A percentile compares a stretch with the other conserved stretches of the same genome.
phyloP scores from a whole-genome alignment of 257 asterid species.

The Solanum tacnaense region DNA sequence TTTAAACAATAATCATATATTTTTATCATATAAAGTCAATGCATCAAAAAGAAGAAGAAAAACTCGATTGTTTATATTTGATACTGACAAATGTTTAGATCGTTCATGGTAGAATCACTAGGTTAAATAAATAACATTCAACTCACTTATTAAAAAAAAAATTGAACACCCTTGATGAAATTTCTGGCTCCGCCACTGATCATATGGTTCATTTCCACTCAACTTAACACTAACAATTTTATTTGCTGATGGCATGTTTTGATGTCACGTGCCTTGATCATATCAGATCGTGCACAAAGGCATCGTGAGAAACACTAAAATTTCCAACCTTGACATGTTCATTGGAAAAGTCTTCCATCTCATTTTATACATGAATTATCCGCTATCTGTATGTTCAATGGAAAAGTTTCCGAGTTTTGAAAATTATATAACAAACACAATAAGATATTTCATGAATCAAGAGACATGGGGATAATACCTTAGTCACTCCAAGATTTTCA shows the following conservation, averaged over 20 bases:
- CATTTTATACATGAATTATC: not conserved
- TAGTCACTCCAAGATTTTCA: constrained; percentile 52
- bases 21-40: too few relatives aligned
- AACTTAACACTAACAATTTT: not conserved
- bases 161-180: too few relatives aligned
- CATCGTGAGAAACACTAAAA: not conserved
- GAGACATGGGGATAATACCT: constrained; percentile 26
- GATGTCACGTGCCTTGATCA: not conserved
- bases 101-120: too few relatives aligned
- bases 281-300: not conserved
- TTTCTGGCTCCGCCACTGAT: not conserved
- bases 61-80: too few relatives aligned
- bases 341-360: not conserved
- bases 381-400: not conserved
- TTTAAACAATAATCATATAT: too few relatives aligned
- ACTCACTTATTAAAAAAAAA: too few relatives aligned
- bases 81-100: too few relatives aligned
- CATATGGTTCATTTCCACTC: not conserved
- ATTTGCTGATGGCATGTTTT: not conserved
- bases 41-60: too few relatives aligned
- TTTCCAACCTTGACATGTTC: not conserved
- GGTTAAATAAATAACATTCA: too few relatives aligned
- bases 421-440: not conserved
- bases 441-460: not conserved
- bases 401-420: not conserved